Base-by-base conservation (phyloP, 805 yeast species). In the Kodamaea fukazawae region DNA sequence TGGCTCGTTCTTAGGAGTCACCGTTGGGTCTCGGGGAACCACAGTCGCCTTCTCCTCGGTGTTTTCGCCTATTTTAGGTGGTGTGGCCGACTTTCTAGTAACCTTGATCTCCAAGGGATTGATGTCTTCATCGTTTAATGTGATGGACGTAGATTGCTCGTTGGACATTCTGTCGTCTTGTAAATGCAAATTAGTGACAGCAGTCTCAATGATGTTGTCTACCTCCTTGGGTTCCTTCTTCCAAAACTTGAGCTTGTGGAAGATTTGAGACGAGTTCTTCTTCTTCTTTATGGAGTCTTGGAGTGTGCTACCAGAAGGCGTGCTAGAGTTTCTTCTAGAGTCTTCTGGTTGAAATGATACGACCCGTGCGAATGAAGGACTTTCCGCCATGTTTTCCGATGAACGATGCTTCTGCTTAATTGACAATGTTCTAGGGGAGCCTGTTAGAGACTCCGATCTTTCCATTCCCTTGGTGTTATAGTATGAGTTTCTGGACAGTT, bases 211-310 rank as follows among this genome's bases (percentile, higher is more conserved):
- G 23, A 20, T 28, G 10, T 40, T 40, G 13, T 37, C 42, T 7
- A 36, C 40, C 5, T 37, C 38, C 34, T 44, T 51, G 3, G 28
- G 13, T 27, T 38, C 49, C 36, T 43, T 53, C 38, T 61, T 67
- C 74, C 74, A 68, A 44, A 68, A 68, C 49, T 63, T 69, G 4
- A 68, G 51, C 40, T 57, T 63, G 27, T 54, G 57, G 17, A 67
- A 44, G 14, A 67, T 20, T 8, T 20, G 23, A 8, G 23, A 20
- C 8, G 23, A 44, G 29, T 53, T 58, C 18, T 49, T 54, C 32
- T 58, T 54, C 43, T 53, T 32, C 41, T 53, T 29, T 30, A 47
- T 36, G 29, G 43, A 29, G 28, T 40, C 32, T 46, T 28, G 5
- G 45, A 30, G 13, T 25, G n/a, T 13, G 26, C 12, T 20, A 20